Evolutionary conservation across 2,329 filamentous ascomycete species (phyloP), one percentile per base, ranked within the genome.

Genomic region (Mollisia scopiformis): DNA sequence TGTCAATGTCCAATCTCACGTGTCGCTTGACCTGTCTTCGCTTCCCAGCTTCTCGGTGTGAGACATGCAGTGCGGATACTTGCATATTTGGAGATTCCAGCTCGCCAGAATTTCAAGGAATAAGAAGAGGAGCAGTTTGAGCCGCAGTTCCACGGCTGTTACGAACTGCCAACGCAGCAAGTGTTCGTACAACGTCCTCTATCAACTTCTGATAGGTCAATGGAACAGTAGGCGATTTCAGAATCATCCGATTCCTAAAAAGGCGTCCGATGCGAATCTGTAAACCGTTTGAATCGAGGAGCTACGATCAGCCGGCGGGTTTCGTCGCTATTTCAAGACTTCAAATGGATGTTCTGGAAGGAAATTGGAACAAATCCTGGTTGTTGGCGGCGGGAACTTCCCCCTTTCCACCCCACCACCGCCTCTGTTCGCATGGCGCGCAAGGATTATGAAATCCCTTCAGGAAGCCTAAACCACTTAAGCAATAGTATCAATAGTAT

Each of bases 101-200:
- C 13, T 43, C n/a, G 2, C 13, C n/a, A 11, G 11, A 35, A 3
- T 8, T 21, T 35, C 49, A 23, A 30, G 43, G 49, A 46, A 23
- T 28, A 23, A 30, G 43, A 28, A 46, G 11, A 21, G n/a, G 47
- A 41, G 55, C 16, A 16, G 11, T 30, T 57, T 41, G 55, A 51
- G 33, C 33, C 55, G 21, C 35, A 58, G 49, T 53, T 25, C 21
- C 55, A 58, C 55, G 14, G 27, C 46, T 58, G 47, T 33, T 58
- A 53, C 56, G 47, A 53, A 35, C 27, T 53, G 53, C 53, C 37
- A 55, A 33, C 35, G 37, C 35, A 55, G 37, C 35, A 46, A 11
- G 23, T 25, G 30, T 37, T 33, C 19, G 14, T 51, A 28, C 27
- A 51, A 23, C 3, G 16, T 25, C 28, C n/a, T 2, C 19, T 23